These are phyloP conservation scores for Eucommia ulmoides DNA, from an alignment of 257 asterid species.

Conservation along the genomic window DNA sequence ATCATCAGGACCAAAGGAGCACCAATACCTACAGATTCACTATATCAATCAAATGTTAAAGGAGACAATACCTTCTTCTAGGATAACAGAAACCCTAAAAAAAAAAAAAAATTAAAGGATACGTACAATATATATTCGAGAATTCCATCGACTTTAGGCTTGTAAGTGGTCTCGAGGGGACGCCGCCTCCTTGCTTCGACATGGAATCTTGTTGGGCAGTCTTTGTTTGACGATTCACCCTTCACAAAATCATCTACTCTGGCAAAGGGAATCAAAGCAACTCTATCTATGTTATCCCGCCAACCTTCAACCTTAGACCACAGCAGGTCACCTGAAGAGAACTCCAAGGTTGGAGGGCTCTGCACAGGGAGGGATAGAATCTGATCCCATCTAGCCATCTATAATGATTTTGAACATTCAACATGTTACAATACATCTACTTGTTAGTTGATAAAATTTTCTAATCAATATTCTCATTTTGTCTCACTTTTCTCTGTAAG, in stretches of 20 bases:
- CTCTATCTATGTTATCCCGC: constrained; percentile 76
- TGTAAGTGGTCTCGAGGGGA: constrained; percentile 31
- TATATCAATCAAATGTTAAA: too few relatives aligned
- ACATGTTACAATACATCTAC: too few relatives aligned
- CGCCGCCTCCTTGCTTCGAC: constrained; percentile 91
- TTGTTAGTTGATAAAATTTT: too few relatives aligned
- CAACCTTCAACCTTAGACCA: constrained; percentile 97
- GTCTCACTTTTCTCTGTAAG: too few relatives aligned
- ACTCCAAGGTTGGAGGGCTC: constrained; percentile 76
- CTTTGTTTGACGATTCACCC: constrained; percentile 81
- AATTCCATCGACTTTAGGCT: constrained; percentile 95
- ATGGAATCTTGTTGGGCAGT: constrained; percentile 86
- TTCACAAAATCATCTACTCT: constrained; percentile 84
- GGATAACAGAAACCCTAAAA: too few relatives aligned
- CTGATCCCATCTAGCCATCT: constrained; percentile 99
- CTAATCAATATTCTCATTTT: too few relatives aligned
- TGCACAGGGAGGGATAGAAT: constrained; percentile 91
- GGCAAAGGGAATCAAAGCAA: constrained; percentile 70
- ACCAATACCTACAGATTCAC: constrained; percentile 69
- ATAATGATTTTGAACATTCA: too few relatives aligned
- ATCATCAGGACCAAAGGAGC: constrained; percentile 98
- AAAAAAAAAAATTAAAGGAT: constrained; percentile 3
- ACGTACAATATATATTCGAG: constrained; percentile 82
- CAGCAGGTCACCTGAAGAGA: constrained; percentile 72
- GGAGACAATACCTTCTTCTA: too few relatives aligned